phyloP scores from a whole-genome alignment of 2,329 filamentous ascomycete genomes.

The Beauveria varroae region DNA sequence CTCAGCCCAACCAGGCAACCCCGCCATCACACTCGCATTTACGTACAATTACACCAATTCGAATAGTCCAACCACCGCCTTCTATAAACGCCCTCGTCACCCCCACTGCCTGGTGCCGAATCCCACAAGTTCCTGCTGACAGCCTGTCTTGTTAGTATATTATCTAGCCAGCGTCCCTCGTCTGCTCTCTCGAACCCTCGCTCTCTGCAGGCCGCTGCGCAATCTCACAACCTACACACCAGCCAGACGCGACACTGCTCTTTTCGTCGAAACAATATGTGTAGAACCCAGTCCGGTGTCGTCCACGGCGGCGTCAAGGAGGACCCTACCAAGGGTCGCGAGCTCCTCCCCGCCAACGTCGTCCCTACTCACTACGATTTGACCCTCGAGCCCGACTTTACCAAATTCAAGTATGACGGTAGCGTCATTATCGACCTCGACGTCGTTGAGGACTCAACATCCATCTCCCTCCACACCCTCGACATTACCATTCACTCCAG shows the following conservation, averaged over 20 bases:
- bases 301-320: conserved; percentile 27
- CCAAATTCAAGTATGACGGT: conserved; percentile 80
- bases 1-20: neutral
- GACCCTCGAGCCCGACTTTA: conserved; percentile 84
- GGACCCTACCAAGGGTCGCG: conserved; percentile 39
- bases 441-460: conserved; percentile 74
- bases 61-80: neutral
- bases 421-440: conserved; percentile 81
- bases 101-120: neutral
- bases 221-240: conserved; percentile 12
- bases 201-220: neutral
- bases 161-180: conserved; percentile 1
- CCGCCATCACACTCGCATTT: conserved; percentile 1
- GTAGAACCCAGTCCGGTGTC: conserved; percentile 37
- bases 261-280: conserved; percentile 65
- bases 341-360: conserved; percentile 86
- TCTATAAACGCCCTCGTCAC: conserved; percentile 1
- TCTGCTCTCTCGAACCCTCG: neutral
- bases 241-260: conserved; percentile 55
- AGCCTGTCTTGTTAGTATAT: conserved; percentile 4
- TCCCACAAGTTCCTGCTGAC: conserved; percentile 2
- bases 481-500: conserved; percentile 77
- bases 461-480: conserved; percentile 79
- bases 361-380: conserved; percentile 88
- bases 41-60: neutral